phyloP scores from a whole-genome alignment of 2,329 filamentous ascomycete species.

The Alternaria arbusti region DNA sequence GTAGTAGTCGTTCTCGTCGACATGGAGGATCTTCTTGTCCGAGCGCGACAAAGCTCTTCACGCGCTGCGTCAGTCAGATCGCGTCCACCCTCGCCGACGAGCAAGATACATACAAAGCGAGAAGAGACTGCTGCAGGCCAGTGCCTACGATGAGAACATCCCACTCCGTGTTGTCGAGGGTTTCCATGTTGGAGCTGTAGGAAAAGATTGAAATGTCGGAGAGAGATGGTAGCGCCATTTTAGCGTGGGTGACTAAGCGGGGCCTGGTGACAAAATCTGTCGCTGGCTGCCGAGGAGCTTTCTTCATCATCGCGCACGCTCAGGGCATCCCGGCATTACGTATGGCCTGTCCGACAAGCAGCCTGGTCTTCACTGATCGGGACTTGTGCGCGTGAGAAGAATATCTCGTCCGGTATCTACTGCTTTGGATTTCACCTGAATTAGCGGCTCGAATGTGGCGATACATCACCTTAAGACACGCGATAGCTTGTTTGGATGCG shows the following conservation, averaged over 20 bases:
- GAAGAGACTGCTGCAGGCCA: slow-evolving; percentile 59
- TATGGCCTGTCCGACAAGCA: slow-evolving; percentile 45
- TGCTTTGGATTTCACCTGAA: slow-evolving; percentile 58
- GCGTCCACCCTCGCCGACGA: slow-evolving; percentile 38
- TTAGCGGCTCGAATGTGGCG: slow-evolving; percentile 59
- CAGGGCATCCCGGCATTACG: slow-evolving; percentile 39
- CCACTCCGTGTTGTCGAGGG: slow-evolving; percentile 58
- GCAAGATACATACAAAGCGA: slow-evolving; percentile 57
- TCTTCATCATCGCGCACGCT: slow-evolving; percentile 44
- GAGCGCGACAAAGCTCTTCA: slow-evolving; percentile 89
- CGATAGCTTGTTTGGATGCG: background rate
- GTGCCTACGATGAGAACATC: slow-evolving; percentile 62
- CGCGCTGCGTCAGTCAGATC: slow-evolving; percentile 74
- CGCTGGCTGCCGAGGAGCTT: slow-evolving; percentile 11
- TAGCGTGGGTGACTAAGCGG: slow-evolving; percentile 44
- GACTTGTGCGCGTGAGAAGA: slow-evolving; percentile 52
- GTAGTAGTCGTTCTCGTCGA: slow-evolving; percentile 88
- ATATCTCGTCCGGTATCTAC: slow-evolving; percentile 59
- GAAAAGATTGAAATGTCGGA: slow-evolving; percentile 22
- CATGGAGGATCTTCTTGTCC: slow-evolving; percentile 86
- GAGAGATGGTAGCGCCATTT: slow-evolving; percentile 27
- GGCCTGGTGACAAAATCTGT: slow-evolving; percentile 30
- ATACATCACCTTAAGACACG: slow-evolving; percentile 42
- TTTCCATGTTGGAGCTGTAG: slow-evolving; percentile 51
- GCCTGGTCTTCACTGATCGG: slow-evolving; percentile 54